phyloP scores from a whole-genome alignment of 139 green algal genomes.

The Limnomonas spitsbergensis region DNA sequence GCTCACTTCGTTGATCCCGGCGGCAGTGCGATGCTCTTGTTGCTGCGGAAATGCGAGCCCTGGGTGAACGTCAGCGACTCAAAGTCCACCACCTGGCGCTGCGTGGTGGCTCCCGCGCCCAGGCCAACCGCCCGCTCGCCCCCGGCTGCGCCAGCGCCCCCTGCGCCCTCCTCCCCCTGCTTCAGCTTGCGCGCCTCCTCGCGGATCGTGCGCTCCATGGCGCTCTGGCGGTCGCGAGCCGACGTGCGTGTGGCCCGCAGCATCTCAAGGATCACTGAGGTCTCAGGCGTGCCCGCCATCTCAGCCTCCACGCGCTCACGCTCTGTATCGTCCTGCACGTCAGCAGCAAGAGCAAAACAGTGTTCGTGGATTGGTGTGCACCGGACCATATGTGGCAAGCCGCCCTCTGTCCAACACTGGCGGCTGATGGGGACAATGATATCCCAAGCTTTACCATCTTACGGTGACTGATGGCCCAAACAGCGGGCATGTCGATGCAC shows the following conservation, averaged over 20 bases:
- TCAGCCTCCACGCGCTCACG: constrained; percentile 69
- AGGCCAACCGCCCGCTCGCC: constrained; percentile 1
- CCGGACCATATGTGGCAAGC: too few relatives aligned
- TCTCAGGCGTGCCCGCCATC: constrained; percentile 54
- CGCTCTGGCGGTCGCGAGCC: constrained; percentile 67
- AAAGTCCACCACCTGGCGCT: constrained; percentile 78
- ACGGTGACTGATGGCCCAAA: too few relatives aligned
- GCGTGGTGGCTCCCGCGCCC: constrained; percentile 14
- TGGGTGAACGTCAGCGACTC: constrained; percentile 76
- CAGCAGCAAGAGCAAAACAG: too few relatives aligned
- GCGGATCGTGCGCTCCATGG: constrained; percentile 83
- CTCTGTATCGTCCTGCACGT: constrained; percentile 73
- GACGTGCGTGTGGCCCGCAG: constrained; percentile 75
- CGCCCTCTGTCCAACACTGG: too few relatives aligned
- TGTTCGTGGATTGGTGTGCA: too few relatives aligned
- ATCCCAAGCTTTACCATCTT: too few relatives aligned
- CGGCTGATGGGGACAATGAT: too few relatives aligned
- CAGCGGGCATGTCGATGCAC: too few relatives aligned
- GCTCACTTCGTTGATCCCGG: constrained; percentile 42
- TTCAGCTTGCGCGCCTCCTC: constrained; percentile 87
- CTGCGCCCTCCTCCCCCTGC: constrained; percentile 11
- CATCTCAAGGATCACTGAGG: constrained; percentile 71
- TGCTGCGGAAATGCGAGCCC: constrained; percentile 86
- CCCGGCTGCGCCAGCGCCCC: constrained; percentile 27
- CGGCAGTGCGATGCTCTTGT: constrained; percentile 80